phyloP scores from a whole-genome alignment of 345 rosid species.

The Eutrema yunnanense region DNA sequence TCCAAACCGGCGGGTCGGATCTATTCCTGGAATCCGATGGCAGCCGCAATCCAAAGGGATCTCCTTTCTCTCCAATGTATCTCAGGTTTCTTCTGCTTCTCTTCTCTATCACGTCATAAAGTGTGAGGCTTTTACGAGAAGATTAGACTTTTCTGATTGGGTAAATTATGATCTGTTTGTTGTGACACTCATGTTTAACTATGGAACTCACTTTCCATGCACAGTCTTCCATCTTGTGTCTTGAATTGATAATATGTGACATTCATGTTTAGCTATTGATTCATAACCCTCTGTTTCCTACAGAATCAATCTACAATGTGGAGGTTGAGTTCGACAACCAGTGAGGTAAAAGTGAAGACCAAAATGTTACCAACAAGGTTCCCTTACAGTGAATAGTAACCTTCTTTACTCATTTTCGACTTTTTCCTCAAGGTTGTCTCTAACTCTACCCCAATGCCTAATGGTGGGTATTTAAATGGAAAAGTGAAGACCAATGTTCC shows the following conservation, averaged over 20 bases:
- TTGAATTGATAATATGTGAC: neutral
- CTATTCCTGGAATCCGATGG: slow-evolving; percentile 26
- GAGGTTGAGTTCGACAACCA: slow-evolving; percentile 47
- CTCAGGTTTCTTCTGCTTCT: slow-evolving; percentile 37
- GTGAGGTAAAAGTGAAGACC: slow-evolving; percentile 44
- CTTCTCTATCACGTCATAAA: neutral
- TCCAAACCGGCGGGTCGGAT: slow-evolving; percentile 35
- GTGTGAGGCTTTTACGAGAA: slow-evolving; percentile 5
- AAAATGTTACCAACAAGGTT: neutral
- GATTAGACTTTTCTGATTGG: neutral
- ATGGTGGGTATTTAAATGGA: slow-evolving; percentile 31
- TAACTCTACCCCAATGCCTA: slow-evolving; percentile 40
- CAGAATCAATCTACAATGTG: slow-evolving; percentile 37
- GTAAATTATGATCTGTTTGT: neutral
- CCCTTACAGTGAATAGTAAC: neutral
- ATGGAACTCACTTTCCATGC: neutral
- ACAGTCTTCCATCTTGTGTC: neutral
- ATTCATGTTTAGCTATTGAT: neutral
- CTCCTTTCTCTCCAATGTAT: slow-evolving; percentile 33
- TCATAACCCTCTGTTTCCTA: slow-evolving; percentile 6
- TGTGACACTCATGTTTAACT: neutral
- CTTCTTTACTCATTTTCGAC: neutral
- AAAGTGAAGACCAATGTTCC: slow-evolving; percentile 42
- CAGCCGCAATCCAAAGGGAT: slow-evolving; percentile 20
- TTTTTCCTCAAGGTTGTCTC: slow-evolving; percentile 44